phyloP scores from a whole-genome alignment of 1,139 yeast species.

The Blastobotrys elegans region DNA sequence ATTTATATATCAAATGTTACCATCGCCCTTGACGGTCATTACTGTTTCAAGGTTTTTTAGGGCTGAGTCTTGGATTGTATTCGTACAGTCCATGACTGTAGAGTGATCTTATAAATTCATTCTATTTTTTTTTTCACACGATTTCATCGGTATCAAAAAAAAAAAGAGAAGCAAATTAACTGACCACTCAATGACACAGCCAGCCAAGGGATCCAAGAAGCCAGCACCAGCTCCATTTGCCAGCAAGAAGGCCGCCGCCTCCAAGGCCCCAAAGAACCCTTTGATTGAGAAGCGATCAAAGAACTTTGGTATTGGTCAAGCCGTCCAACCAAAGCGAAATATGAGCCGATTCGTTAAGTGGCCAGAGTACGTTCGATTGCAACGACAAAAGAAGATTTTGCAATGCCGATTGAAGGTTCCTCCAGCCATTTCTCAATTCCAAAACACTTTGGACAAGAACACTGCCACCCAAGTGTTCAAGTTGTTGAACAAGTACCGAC shows the following conservation, averaged over 20 bases:
- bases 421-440: constrained; percentile 96
- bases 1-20: not conserved
- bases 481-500: constrained; percentile 97
- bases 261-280: constrained; percentile 52
- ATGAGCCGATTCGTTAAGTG: constrained; percentile 94
- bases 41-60: constrained; percentile 8
- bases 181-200: constrained; percentile 71
- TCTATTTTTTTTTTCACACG: not conserved
- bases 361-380: constrained; percentile 96
- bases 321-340: constrained; percentile 92
- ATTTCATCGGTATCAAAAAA: not conserved
- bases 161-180: constrained; percentile 14
- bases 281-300: constrained; percentile 83
- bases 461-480: constrained; percentile 95
- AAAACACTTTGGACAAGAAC: constrained; percentile 93
- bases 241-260: constrained; percentile 40
- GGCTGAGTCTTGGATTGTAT: constrained; percentile 8
- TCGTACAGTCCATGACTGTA: constrained; percentile 9
- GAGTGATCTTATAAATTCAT: constrained; percentile 5
- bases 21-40: constrained; percentile 7
- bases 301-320: constrained; percentile 95
- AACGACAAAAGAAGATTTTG: constrained; percentile 96
- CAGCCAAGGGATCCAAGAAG: constrained; percentile 58
- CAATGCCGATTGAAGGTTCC: constrained; percentile 96
- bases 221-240: constrained; percentile 90